Base-by-base conservation (phyloP, 2,329 filamentous ascomycete species). In the Neonectria faginata region DNA sequence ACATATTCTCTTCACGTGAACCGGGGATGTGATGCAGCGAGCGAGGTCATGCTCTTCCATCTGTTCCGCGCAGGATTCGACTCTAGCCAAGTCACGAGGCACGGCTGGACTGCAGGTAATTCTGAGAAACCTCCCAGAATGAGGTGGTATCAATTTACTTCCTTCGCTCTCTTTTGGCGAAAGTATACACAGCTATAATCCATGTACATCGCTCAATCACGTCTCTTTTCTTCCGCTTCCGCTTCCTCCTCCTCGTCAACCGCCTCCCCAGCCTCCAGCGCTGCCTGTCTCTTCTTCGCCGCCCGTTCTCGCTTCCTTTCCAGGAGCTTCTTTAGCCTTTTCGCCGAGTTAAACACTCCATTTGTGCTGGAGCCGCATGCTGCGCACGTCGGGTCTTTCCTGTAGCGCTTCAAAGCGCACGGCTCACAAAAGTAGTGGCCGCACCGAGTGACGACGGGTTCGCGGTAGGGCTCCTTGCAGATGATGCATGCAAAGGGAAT, bases 351-450 rank as follows among this genome's bases (percentile, higher is more conserved):
- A 75, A 98, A 98, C 0, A 97, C 92, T 1, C 96, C 96, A 31
- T 91, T 90, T 0, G 94, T 98, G 5, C 93, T 92, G 1, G 90
- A 85, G 1, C 93, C 92, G 77, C 96, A 98, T 4, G 91, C 92
- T 2, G 92, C 93, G 78, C 96, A 98, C 3, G 88, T 89, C 4
- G 94, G 94, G 72, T 94, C 93, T 76, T 93, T 96, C 67, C 92
- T 86, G 77, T 97, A 98, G 69, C 94, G 83, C 76, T 92, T 89
- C 72, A 98, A 82, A 27, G 96, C 96, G 78, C 96, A 99, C 1
- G 86, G 84, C 78, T 97, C 92, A 77, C 96, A 99, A 76, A 98
- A 98, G 78, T 98, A 98, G 78, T 99, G 96, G 0, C 93, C 92
- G 71, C 96, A 99, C 69, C 93, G 91, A 12, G 96, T 98, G 25